Conservation (phyloP, 1,284 basidiomycete species). For the Laetiporus sulphureus region DNA sequence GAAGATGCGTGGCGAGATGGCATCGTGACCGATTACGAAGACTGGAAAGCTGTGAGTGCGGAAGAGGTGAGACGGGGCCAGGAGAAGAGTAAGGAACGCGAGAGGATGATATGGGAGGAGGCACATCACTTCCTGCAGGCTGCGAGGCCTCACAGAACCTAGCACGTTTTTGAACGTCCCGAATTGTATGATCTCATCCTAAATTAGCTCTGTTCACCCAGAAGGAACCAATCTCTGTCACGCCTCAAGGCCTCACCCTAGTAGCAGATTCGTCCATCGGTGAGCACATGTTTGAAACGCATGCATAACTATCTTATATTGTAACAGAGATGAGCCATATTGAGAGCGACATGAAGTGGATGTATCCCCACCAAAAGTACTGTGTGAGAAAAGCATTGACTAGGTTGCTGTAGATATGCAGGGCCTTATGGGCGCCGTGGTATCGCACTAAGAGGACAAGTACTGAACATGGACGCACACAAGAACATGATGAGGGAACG, state of each 20-base stretch:
- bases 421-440: not conserved
- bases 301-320: no score
- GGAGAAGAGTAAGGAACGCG: constrained; percentile 63
- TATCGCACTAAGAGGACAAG: constrained; percentile 5
- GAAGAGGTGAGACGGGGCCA: constrained; percentile 61
- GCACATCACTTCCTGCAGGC: constrained; percentile 33
- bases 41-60: constrained; percentile 64
- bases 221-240: no score
- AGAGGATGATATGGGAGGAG: constrained; percentile 69
- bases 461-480: constrained; percentile 5
- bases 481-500: not conserved
- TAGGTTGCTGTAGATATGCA: constrained; percentile 5
- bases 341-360: no score
- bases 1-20: constrained; percentile 43
- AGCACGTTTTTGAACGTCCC: no score
- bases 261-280: no score
- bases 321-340: no score
- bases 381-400: constrained; percentile 1
- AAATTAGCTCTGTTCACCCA: no score
- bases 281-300: no score
- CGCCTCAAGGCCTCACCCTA: no score
- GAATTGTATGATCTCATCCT: no score
- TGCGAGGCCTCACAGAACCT: not conserved
- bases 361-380: no score
- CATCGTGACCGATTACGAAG: constrained; percentile 49